Evolutionary conservation across 2,329 filamentous ascomycete species (phyloP).

Genomic region (Epichloe sp.): DNA sequence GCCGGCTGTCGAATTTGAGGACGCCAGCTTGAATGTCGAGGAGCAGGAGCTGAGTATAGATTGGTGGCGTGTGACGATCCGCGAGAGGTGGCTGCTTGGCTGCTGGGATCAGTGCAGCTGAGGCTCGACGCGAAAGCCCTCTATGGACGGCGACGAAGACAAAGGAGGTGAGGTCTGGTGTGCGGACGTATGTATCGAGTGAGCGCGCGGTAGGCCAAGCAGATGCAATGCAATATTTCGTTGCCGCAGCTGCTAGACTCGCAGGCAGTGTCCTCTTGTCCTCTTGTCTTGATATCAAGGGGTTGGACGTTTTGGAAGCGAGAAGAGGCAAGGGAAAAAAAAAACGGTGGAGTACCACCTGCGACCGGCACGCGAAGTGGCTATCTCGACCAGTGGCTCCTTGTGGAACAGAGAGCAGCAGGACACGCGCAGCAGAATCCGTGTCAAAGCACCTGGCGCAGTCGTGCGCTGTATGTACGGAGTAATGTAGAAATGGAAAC

Average conservation of each 20-base stretch:
- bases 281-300: neutral
- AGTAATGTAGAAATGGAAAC: no score
- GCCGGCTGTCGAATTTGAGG: conserved; percentile 33
- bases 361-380: neutral
- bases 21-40: conserved; percentile 33
- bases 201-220: no score
- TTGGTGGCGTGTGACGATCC: neutral
- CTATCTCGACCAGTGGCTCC: neutral
- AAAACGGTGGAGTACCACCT: neutral
- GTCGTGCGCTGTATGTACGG: neutral
- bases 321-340: neutral
- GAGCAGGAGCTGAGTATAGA: conserved; percentile 6
- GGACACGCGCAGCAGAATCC: neutral
- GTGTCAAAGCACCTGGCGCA: neutral
- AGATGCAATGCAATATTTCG: no score
- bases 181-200: no score
- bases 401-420: neutral
- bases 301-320: neutral
- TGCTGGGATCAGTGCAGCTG: conserved; percentile 1
- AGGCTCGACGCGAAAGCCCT: neutral
- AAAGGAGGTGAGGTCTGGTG: neutral
- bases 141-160: neutral
- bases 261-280: neutral
- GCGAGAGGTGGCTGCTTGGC: conserved; percentile 1
- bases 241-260: no score